Conservation (phyloP, 2,329 filamentous ascomycete species). For the Aureobasidium leucospermi region DNA sequence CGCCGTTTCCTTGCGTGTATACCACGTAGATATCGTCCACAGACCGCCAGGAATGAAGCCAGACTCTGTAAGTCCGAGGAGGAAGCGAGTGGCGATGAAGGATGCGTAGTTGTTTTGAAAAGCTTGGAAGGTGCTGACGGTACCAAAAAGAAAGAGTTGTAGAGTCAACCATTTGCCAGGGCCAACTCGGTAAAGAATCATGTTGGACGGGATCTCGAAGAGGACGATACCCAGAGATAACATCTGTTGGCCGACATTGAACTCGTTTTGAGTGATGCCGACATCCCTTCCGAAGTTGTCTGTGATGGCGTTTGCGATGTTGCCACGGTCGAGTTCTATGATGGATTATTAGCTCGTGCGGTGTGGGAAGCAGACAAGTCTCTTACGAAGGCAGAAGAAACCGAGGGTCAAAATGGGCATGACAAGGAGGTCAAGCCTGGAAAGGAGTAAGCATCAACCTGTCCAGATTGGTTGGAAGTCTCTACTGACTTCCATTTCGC, state of each 20-base stretch:
- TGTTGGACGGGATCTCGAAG: slow-evolving; percentile 26
- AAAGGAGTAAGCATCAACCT: not conserved
- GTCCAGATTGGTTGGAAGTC: not conserved
- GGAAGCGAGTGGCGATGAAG: slow-evolving; percentile 32
- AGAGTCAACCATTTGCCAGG: slow-evolving; percentile 33
- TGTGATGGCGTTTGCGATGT: slow-evolving; percentile 27
- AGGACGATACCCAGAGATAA: slow-evolving; percentile 28
- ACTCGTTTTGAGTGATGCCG: slow-evolving; percentile 26
- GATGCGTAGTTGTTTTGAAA: slow-evolving; percentile 32
- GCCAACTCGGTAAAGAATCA: slow-evolving; percentile 29
- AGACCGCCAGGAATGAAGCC: slow-evolving; percentile 43
- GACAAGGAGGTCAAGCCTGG: slow-evolving; percentile 25
- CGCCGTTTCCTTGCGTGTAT: slow-evolving; percentile 40
- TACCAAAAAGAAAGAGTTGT: slow-evolving; percentile 32
- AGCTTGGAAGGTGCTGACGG: slow-evolving; percentile 35
- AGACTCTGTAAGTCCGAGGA: slow-evolving; percentile 34
- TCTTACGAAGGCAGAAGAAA: slow-evolving; percentile 27
- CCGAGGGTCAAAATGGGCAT: slow-evolving; percentile 28
- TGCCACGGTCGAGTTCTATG: slow-evolving; percentile 24
- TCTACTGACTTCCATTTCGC: slow-evolving; percentile 24
- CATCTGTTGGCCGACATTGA: slow-evolving; percentile 29
- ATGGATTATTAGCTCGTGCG: not conserved
- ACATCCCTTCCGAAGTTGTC: slow-evolving; percentile 27
- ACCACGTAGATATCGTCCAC: slow-evolving; percentile 43
- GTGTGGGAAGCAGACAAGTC: not conserved